Conservation (phyloP, 352 stramenopile genomes). For the Paralagenidium karlingii region DNA sequence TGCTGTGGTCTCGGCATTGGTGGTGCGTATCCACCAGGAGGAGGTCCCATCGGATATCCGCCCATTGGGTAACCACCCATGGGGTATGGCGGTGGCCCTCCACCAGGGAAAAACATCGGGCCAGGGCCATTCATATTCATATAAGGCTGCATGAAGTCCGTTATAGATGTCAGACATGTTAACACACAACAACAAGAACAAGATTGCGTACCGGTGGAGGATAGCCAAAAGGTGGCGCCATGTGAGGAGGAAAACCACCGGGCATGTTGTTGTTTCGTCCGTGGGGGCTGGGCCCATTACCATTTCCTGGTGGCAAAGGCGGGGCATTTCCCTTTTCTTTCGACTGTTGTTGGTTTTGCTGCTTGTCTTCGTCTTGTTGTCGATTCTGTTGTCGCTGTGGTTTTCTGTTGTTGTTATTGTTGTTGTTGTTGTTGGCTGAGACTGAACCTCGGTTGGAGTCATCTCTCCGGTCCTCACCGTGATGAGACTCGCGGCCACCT, state of each 20-base stretch:
- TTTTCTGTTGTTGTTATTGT: conserved; percentile 8
- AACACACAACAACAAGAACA: too few relatives aligned
- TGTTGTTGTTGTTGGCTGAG: not conserved
- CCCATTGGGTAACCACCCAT: conserved; percentile 72
- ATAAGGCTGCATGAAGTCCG: not conserved
- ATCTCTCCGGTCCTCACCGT: not conserved
- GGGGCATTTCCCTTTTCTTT: not conserved
- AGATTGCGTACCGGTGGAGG: too few relatives aligned
- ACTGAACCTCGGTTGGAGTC: not conserved
- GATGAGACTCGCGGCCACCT: conserved; percentile 9
- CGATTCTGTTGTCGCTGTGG: conserved; percentile 10
- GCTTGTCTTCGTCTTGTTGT: conserved; percentile 12
- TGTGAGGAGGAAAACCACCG: too few relatives aligned
- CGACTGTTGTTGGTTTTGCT: conserved; percentile 3
- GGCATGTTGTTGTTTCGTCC: too few relatives aligned
- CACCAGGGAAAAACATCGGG: not conserved
- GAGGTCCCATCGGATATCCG: conserved; percentile 45
- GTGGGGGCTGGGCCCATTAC: too few relatives aligned
- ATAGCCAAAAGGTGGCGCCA: too few relatives aligned
- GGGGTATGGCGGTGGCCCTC: not conserved
- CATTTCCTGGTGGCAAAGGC: not conserved
- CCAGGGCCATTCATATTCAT: not conserved
- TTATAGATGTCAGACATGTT: too few relatives aligned
- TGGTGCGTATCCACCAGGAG: conserved; percentile 9
- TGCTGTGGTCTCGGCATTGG: conserved; percentile 3